Percentiles rank a stretch among this genome's conserved stretches.
Conservation (phyloP, 495 filamentous ascomycete species). For the Articulospora tetracladia region DNA sequence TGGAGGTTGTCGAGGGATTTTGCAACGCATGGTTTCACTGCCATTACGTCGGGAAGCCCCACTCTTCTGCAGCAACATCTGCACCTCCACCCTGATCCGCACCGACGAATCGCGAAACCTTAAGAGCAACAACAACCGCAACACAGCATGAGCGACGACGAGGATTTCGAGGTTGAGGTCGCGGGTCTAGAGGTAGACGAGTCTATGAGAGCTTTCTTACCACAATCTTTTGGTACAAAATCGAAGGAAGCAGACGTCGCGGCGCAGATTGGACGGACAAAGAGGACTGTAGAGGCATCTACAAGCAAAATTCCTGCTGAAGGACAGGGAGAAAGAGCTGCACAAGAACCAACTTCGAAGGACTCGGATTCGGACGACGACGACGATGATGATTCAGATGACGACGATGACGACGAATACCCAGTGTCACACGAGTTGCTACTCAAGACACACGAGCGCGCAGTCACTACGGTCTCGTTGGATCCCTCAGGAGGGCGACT, state of each 20-base stretch:
- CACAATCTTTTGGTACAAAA: constrained; percentile 83
- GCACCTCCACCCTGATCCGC: not conserved
- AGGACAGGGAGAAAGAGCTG: not conserved
- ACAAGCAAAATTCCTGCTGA: constrained; percentile 12
- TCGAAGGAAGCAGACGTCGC: constrained; percentile 66
- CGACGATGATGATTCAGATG: constrained; percentile 54
- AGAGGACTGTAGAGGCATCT: constrained; percentile 46
- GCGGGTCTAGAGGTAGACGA: constrained; percentile 57
- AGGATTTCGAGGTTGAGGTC: constrained; percentile 55
- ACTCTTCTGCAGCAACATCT: constrained; percentile 1
- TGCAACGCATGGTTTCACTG: constrained; percentile 7
- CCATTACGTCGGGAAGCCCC: not conserved
- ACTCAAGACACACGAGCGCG: constrained; percentile 86
- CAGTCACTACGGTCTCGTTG: constrained; percentile 76
- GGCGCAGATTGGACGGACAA: constrained; percentile 74
- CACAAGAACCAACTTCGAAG: constrained; percentile 26
- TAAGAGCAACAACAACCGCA: constrained; percentile 1
- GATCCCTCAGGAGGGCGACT: constrained; percentile 83
- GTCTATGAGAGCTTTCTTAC: constrained; percentile 76
- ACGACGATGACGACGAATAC: constrained; percentile 79
- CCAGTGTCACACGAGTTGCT: constrained; percentile 91
- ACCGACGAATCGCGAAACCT: constrained; percentile 1
- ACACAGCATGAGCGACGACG: constrained; percentile 50
- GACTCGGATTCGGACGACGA: constrained; percentile 45
- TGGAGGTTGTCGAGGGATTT: constrained; percentile 2